Percentiles rank a stretch among this genome's conserved stretches.
These are phyloP conservation scores for Candida saitoana DNA, from an alignment of 805 yeast genomes.

Conservation along the genomic window DNA sequence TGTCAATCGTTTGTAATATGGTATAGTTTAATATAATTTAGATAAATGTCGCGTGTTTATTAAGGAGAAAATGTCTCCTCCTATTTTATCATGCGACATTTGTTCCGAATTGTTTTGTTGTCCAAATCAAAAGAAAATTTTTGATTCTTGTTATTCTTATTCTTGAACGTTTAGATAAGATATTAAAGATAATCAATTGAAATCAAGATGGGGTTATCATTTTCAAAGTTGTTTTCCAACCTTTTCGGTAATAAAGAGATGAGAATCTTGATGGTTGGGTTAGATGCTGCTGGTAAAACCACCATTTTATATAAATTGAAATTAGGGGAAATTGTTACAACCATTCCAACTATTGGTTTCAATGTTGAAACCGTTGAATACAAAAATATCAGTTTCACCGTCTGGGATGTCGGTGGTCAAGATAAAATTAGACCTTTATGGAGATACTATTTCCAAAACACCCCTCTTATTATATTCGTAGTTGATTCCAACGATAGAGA, in stretches of 20 bases:
- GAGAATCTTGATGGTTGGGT: slow-evolving; percentile 98
- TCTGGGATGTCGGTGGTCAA: slow-evolving; percentile 99
- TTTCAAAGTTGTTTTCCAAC: slow-evolving; percentile 90
- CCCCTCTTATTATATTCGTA: slow-evolving; percentile 96
- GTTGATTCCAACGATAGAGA: slow-evolving; percentile 98
- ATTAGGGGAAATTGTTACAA: slow-evolving; percentile 93
- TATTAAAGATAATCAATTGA: slow-evolving; percentile 16
- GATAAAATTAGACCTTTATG: slow-evolving; percentile 97
- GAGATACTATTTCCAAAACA: slow-evolving; percentile 98
- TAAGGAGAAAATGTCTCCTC: too few species aligned
- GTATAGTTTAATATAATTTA: too few species aligned
- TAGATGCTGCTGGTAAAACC: slow-evolving; percentile 98
- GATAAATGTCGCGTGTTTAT: too few species aligned
- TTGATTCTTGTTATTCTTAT: slow-evolving; percentile 1
- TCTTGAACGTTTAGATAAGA: slow-evolving; percentile 4
- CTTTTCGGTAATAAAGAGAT: slow-evolving; percentile 96
- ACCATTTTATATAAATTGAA: slow-evolving; percentile 92
- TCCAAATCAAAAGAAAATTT: slow-evolving; percentile 5
- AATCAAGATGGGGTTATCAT: slow-evolving; percentile 78
- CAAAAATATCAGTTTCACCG: slow-evolving; percentile 94
- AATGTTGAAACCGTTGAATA: slow-evolving; percentile 96
- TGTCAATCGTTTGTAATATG: too few species aligned
- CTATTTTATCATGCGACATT: too few species aligned
- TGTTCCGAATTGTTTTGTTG: slow-evolving; percentile 3
- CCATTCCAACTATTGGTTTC: slow-evolving; percentile 96